Evolutionary conservation across 1,284 basidiomycete species (phyloP).

Genomic region (Trichosporon coremiiforme): DNA sequence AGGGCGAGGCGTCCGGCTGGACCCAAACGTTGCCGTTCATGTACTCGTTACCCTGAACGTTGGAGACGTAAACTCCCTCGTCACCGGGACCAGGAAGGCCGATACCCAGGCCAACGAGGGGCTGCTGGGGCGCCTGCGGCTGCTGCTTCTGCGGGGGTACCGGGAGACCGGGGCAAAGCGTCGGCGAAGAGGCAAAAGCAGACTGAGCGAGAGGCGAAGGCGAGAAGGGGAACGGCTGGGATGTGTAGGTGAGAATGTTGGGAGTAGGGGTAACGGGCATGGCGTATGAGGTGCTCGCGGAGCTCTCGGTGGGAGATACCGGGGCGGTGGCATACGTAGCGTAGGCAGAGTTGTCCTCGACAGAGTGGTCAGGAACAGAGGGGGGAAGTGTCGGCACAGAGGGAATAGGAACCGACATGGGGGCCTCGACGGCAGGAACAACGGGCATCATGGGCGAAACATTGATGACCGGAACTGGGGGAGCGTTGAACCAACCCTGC

Average conservation of each 20-base stretch:
- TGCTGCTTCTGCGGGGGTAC: slow-evolving; percentile 26
- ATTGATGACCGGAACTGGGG: slow-evolving; percentile 34
- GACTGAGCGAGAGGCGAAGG: slow-evolving; percentile 38
- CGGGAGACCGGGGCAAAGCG: slow-evolving; percentile 44
- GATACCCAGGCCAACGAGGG: slow-evolving; percentile 35
- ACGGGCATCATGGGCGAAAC: slow-evolving; percentile 32
- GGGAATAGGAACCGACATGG: slow-evolving; percentile 17
- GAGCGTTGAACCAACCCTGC: slow-evolving; percentile 37
- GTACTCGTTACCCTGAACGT: slow-evolving; percentile 25
- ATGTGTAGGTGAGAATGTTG: slow-evolving; percentile 35
- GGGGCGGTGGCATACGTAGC: slow-evolving; percentile 31
- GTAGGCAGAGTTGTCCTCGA: slow-evolving; percentile 25
- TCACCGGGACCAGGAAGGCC: slow-evolving; percentile 33
- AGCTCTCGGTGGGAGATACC: slow-evolving; percentile 36
- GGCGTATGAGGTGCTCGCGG: slow-evolving; percentile 33
- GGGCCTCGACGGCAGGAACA: slow-evolving; percentile 9
- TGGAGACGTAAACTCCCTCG: slow-evolving; percentile 24
- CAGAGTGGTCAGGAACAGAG: slow-evolving; percentile 33
- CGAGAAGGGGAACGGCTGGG: slow-evolving; percentile 40
- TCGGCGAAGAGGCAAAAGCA: slow-evolving; percentile 41
- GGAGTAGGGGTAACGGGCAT: slow-evolving; percentile 35
- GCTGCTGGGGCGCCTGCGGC: slow-evolving; percentile 26
- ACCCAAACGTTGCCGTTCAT: slow-evolving; percentile 23
- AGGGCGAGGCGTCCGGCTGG: slow-evolving; percentile 14
- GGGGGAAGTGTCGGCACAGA: slow-evolving; percentile 31